Percentiles rank a stretch among this genome's conserved stretches.
Conservation (phyloP, 1,139 yeast genomes). For the Diutina siamensis region DNA sequence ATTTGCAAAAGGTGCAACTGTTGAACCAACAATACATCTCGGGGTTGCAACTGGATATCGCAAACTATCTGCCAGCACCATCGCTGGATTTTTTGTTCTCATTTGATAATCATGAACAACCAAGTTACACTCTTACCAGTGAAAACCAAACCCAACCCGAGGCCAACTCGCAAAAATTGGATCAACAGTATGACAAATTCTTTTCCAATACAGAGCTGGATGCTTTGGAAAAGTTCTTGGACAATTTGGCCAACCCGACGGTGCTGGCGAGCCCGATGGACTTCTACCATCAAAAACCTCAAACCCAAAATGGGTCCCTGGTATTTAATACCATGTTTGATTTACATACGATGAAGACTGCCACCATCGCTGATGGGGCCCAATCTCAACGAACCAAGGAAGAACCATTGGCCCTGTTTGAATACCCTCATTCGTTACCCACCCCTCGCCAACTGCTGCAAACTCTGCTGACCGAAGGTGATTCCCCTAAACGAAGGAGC, state of each 20-base stretch:
- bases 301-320: constrained; percentile 9
- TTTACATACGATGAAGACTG: constrained; percentile 21
- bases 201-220: constrained; percentile 34
- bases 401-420: constrained; percentile 2
- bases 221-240: constrained; percentile 34
- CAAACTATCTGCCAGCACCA: neutral
- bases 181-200: constrained; percentile 21
- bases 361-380: too few species aligned
- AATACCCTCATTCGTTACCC: constrained; percentile 12
- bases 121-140: neutral
- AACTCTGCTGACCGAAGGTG: constrained; percentile 8
- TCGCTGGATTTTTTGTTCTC: neutral
- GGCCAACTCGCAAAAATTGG: neutral
- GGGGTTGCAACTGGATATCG: neutral
- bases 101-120: neutral
- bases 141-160: neutral
- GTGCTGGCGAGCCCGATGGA: constrained; percentile 19
- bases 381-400: constrained; percentile 7
- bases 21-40: constrained; percentile 1
- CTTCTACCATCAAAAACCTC: constrained; percentile 15
- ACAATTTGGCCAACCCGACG: constrained; percentile 27
- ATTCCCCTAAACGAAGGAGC: neutral
- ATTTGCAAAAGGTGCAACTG: constrained; percentile 28
- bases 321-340: constrained; percentile 13
- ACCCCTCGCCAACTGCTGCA: constrained; percentile 24